These are phyloP conservation scores for Nitzschia putrida DNA, from an alignment of 108 stramenopile genomes.

Conservation along the genomic window DNA sequence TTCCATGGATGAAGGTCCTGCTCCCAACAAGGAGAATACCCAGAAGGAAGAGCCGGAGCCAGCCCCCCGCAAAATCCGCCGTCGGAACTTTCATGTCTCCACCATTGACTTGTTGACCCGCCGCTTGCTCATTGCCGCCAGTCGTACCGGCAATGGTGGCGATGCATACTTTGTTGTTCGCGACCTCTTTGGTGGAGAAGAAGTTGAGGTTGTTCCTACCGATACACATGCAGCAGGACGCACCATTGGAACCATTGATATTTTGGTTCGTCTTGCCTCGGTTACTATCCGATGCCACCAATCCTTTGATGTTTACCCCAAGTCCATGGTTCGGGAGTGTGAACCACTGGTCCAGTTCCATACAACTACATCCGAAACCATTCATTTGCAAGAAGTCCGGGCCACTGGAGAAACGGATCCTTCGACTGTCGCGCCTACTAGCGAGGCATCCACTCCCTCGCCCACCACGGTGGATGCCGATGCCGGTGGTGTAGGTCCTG, in stretches of 20 bases:
- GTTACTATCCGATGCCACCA: conserved; percentile 84
- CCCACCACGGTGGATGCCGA: neutral
- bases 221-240: conserved; percentile 33
- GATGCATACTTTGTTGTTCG: conserved; percentile 84
- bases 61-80: conserved; percentile 4
- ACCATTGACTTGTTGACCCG: conserved; percentile 74
- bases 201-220: conserved; percentile 82
- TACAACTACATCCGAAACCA: conserved; percentile 85
- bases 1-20: neutral
- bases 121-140: conserved; percentile 76
- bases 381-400: conserved; percentile 71
- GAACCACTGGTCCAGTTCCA: conserved; percentile 86
- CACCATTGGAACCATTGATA: conserved; percentile 71
- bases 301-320: conserved; percentile 84
- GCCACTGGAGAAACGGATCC: conserved; percentile 30
- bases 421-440: conserved; percentile 2
- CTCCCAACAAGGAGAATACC: neutral
- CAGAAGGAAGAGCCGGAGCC: neutral
- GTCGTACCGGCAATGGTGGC: conserved; percentile 84
- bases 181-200: conserved; percentile 87
- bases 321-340: conserved; percentile 60
- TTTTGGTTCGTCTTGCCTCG: conserved; percentile 62
- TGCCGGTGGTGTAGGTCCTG: conserved; percentile 1
- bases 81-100: conserved; percentile 47
- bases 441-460: neutral